Percentiles rank a stretch among this genome's conserved stretches.
These are phyloP conservation scores for Calcarisporium arbuscula DNA, from an alignment of 2,329 filamentous ascomycete genomes.

Conservation along the genomic window DNA sequence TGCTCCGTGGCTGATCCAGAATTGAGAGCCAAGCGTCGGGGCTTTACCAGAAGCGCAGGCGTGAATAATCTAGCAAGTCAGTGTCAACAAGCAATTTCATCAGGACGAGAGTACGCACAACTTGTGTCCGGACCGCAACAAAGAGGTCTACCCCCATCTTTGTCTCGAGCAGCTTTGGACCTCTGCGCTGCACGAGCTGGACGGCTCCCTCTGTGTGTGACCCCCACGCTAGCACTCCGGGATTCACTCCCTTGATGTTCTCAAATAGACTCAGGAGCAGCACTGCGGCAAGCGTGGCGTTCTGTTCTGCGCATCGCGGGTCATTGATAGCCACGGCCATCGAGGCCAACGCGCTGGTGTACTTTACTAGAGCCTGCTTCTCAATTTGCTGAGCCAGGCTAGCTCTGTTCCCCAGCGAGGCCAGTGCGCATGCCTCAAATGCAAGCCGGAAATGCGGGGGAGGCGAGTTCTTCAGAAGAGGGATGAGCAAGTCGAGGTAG, in stretches of 20 bases:
- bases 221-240: slow-evolving; percentile 51
- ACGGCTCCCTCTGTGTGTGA: slow-evolving; percentile 58
- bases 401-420: slow-evolving; percentile 47
- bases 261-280: slow-evolving; percentile 55
- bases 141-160: slow-evolving; percentile 49
- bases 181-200: slow-evolving; percentile 50
- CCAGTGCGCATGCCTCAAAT: slow-evolving; percentile 52
- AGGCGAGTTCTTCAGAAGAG: slow-evolving; percentile 38
- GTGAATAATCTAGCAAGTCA: slow-evolving; percentile 42
- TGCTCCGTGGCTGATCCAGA: slow-evolving; percentile 52
- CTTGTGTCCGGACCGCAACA: slow-evolving; percentile 51
- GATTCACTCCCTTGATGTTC: slow-evolving; percentile 48
- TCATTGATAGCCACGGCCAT: slow-evolving; percentile 48
- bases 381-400: slow-evolving; percentile 24
- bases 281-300: slow-evolving; percentile 52
- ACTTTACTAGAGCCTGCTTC: slow-evolving; percentile 38
- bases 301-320: slow-evolving; percentile 38
- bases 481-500: slow-evolving; percentile 52
- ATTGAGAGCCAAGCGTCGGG: slow-evolving; percentile 47
- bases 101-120: slow-evolving; percentile 31
- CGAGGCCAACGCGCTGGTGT: slow-evolving; percentile 45
- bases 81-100: neutral
- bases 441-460: slow-evolving; percentile 45
- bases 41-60: slow-evolving; percentile 45
- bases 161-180: slow-evolving; percentile 45